Evolutionary conservation across 805 yeast genomes (phyloP), one percentile per base, ranked within the genome.

Genomic region (Spathaspora hagerdaliae): DNA sequence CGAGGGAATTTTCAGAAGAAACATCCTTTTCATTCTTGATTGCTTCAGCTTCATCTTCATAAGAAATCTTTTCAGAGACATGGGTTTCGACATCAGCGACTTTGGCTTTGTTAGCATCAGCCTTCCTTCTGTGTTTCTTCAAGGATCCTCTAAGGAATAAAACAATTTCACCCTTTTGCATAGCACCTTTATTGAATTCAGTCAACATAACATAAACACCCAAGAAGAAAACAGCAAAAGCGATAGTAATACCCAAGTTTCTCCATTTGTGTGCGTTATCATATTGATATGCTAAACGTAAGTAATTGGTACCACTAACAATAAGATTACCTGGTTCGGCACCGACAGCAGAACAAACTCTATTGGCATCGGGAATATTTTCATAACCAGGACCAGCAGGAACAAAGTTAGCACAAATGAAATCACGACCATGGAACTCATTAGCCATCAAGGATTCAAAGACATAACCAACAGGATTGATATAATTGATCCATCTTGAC

Each of bases 261-360:
- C 96, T 81, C 96, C 96, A 88, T 41, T 77, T 74, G 62, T 88
- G 87, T 15, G 63, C 51, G 55, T 74, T 79, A 15, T 58, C 58
- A 68, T 83, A 88, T 36, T 63, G 58, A 62, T 63, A 87, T 7
- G 81, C 60, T 3, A 54, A 55, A 5, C 50, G 49, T 45, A 87
- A 51, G 56, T 84, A 87, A 32, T 60, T 63, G 51, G 81, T 79
- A 53, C 96, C 96, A 31, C 61, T 55, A 39, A 87, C 87, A 41
- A 51, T 51, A 11, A 57, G 46, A 19, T 60, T 57, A 36, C 95
- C 94, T 1, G 82, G 67, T 2, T 54, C 52, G 10, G 91, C 69
- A 35, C 92, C 90, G 29, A 75, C 75, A 36, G 77, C 74, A 40
- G 75, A 73, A 65, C 94, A 86, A 9, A 82, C 78, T 48, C 70